phyloP scores from a whole-genome alignment of 306 rosid species.

The Oemleria cerasiformis region DNA sequence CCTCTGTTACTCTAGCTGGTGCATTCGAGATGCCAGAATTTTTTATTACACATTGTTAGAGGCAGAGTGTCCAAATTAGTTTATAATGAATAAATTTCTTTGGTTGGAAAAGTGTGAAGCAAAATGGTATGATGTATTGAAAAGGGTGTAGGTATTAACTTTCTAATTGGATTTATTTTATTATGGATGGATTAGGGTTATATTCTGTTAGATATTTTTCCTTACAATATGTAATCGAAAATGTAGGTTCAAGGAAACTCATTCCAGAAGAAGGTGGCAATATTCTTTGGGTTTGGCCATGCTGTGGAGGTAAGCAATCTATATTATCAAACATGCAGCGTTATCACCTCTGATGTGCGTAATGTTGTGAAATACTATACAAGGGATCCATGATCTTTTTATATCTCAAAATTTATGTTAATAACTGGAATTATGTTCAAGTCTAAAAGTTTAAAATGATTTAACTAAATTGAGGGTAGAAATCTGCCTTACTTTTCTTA shows the following conservation, averaged over 20 bases:
- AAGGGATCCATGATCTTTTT: not conserved
- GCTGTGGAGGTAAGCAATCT: constrained; percentile 65
- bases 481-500: not conserved
- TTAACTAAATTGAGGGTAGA: not conserved
- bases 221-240: constrained; percentile 25
- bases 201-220: not conserved
- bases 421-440: not conserved
- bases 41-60: not conserved
- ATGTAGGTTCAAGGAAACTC: constrained; percentile 95
- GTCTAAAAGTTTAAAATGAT: not conserved
- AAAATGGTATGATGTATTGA: not conserved
- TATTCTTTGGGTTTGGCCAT: constrained; percentile 82
- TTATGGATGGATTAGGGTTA: not conserved
- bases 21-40: not conserved
- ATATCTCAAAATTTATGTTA: not conserved
- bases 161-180: not conserved
- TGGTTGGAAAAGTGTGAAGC: not conserved
- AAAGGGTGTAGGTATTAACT: not conserved
- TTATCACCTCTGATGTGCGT: not conserved
- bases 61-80: not conserved
- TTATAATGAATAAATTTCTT: not conserved
- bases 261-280: constrained; percentile 80
- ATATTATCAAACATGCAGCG: not conserved
- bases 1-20: not conserved
- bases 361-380: not conserved